phyloP scores from a whole-genome alignment of 371 early-diverging fungal genomes.

The Chytridium lagenaria region DNA sequence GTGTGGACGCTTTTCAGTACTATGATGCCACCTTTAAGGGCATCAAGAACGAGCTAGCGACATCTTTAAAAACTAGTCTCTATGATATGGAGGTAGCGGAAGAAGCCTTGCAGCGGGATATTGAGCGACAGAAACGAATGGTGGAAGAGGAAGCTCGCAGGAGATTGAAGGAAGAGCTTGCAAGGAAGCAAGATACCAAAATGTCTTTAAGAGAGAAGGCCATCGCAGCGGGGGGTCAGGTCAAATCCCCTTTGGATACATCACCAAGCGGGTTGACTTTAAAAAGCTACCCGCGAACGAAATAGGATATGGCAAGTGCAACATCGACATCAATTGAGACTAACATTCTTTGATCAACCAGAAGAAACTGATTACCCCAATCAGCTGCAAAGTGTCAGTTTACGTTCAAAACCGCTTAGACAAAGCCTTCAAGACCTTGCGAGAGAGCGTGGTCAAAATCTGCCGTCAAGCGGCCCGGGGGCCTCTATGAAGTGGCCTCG shows the following conservation, averaged over 20 bases:
- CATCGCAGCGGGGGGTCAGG: slow-evolving; percentile 11
- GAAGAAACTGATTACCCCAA: background rate
- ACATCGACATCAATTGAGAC: background rate
- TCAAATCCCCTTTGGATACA: background rate
- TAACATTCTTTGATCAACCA: background rate
- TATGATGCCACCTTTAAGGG: background rate
- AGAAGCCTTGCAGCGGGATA: background rate
- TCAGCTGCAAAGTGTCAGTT: no score
- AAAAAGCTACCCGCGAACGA: background rate
- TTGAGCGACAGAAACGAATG: background rate
- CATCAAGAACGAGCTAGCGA: background rate
- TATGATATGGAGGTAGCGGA: slow-evolving; percentile 1
- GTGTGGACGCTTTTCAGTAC: background rate
- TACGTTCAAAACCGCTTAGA: background rate
- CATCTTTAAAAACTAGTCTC: background rate
- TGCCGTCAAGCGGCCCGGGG: background rate
- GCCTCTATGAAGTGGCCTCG: slow-evolving; percentile 1
- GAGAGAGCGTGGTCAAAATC: background rate
- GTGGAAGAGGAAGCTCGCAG: slow-evolving; percentile 3
- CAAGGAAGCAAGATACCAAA: background rate
- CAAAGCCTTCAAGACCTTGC: background rate
- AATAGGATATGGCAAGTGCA: background rate
- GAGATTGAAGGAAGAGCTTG: background rate
- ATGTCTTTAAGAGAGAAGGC: slow-evolving; percentile 4
- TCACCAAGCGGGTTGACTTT: slow-evolving; percentile 15